A percentile compares a stretch with the other conserved stretches of the same genome.
Conservation (phyloP, 1,139 yeast genomes). For the Geotrichum histeridarum region DNA sequence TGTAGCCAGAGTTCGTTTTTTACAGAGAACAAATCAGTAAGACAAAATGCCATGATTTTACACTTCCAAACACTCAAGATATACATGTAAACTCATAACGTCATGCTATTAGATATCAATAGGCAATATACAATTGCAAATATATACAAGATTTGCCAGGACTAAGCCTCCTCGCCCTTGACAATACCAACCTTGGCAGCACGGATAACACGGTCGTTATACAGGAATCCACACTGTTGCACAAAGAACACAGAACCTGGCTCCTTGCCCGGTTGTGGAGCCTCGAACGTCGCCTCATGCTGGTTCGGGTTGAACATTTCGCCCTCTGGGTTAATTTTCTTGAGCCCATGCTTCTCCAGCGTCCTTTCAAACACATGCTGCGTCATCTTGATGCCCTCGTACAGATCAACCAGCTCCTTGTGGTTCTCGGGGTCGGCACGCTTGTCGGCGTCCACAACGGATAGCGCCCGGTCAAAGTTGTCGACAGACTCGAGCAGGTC, state of each 20-base stretch:
- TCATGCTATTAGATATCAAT: too few species aligned
- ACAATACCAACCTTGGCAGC: conserved; percentile 97
- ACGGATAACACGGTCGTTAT: conserved; percentile 83
- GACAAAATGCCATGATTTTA: too few species aligned
- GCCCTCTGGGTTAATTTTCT: conserved; percentile 76
- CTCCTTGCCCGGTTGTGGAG: conserved; percentile 82
- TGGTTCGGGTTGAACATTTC: conserved; percentile 82
- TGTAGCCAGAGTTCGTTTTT: too few species aligned
- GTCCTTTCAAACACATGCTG: conserved; percentile 84
- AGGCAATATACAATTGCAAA: neutral
- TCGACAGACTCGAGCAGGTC: conserved; percentile 87
- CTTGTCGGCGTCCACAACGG: conserved; percentile 61
- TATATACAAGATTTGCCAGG: neutral
- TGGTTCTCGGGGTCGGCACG: conserved; percentile 33
- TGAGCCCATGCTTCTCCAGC: conserved; percentile 70
- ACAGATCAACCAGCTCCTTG: conserved; percentile 65
- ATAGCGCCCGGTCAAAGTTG: conserved; percentile 82
- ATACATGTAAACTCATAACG: too few species aligned
- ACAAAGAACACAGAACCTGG: conserved; percentile 93
- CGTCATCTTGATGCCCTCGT: conserved; percentile 90
- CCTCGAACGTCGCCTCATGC: conserved; percentile 90
- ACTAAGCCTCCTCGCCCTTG: conserved; percentile 40
- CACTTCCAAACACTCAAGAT: too few species aligned
- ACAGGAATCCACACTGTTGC: conserved; percentile 83
- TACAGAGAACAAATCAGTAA: too few species aligned